These are phyloP conservation scores for Talaromyces sp. DNA, from an alignment of 2,329 filamentous ascomycete species.

Conservation along the genomic window DNA sequence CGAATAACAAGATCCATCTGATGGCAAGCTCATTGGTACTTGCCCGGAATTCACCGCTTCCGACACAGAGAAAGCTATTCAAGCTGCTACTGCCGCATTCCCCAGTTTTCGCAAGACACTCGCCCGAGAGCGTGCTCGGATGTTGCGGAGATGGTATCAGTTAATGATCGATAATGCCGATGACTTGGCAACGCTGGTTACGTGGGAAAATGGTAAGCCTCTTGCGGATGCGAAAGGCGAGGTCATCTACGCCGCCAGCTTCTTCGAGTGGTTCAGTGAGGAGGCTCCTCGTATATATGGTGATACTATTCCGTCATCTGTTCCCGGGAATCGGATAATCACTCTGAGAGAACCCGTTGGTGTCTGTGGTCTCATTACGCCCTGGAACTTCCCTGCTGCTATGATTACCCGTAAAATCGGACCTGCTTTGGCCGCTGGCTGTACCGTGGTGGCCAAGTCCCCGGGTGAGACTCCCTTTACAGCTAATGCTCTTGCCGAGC, in stretches of 20 bases:
- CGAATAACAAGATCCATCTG: constrained; percentile 64
- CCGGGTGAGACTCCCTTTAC: constrained; percentile 91
- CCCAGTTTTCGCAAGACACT: constrained; percentile 57
- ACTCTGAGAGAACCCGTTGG: constrained; percentile 63
- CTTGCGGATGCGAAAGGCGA: constrained; percentile 57
- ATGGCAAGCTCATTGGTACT: constrained; percentile 72
- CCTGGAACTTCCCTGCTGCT: constrained; percentile 59
- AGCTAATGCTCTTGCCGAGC: constrained; percentile 77
- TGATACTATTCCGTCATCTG: constrained; percentile 56
- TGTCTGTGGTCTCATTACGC: constrained; percentile 62
- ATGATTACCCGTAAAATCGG: constrained; percentile 51
- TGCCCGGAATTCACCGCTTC: constrained; percentile 72
- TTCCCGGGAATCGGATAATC: constrained; percentile 57
- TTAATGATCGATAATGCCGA: constrained; percentile 62
- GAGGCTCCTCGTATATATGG: constrained; percentile 56
- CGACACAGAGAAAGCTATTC: constrained; percentile 77
- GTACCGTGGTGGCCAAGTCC: constrained; percentile 87
- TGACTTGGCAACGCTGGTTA: constrained; percentile 61
- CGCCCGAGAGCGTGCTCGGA: constrained; percentile 54
- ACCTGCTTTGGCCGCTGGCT: constrained; percentile 77
- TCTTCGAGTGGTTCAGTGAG: constrained; percentile 61
- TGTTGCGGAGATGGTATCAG: constrained; percentile 64
- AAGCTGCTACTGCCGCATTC: constrained; percentile 70
- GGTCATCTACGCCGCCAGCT: constrained; percentile 54
- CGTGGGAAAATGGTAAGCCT: constrained; percentile 67